A percentile compares a stretch with the other conserved stretches of the same genome.
phyloP scores from a whole-genome alignment of 352 stramenopile species.

The Pythium dissotocum region DNA sequence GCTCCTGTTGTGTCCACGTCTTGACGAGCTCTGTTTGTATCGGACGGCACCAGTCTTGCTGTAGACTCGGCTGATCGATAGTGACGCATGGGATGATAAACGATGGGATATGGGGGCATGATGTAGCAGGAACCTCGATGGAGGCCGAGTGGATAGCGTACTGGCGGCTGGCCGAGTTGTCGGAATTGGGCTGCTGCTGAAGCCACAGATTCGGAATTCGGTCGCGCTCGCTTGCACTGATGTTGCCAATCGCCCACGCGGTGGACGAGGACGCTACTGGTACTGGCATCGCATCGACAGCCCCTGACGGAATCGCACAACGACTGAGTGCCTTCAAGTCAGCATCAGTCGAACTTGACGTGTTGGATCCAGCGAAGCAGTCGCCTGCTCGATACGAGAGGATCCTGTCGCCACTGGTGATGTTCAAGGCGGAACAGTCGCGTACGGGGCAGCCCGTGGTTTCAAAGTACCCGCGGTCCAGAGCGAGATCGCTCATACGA shows the following conservation, averaged over 20 bases:
- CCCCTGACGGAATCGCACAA: conserved; percentile 15
- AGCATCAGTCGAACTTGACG: neutral
- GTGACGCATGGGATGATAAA: conserved; percentile 32
- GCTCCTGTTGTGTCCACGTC: conserved; percentile 32
- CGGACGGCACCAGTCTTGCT: conserved; percentile 36
- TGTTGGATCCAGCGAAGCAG: neutral
- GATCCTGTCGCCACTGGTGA: conserved; percentile 6
- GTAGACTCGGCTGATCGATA: conserved; percentile 14
- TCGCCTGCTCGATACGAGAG: conserved; percentile 17
- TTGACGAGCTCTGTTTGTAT: conserved; percentile 24
- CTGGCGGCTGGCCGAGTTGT: neutral
- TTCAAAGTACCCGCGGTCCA: conserved; percentile 12
- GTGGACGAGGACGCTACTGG: conserved; percentile 6
- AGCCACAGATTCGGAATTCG: conserved; percentile 17
- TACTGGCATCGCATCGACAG: neutral
- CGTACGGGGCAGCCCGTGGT: conserved; percentile 17
- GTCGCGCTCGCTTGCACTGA: conserved; percentile 2
- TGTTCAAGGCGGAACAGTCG: conserved; percentile 29
- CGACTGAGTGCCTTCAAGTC: conserved; percentile 19
- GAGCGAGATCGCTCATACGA: conserved; percentile 20
- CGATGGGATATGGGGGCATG: conserved; percentile 21
- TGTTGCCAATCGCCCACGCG: conserved; percentile 28
- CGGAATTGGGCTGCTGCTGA: conserved; percentile 8
- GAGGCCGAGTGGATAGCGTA: conserved; percentile 29
- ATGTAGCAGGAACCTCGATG: neutral